Percentiles rank a stretch among this genome's conserved stretches.
Conservation (phyloP, 1,139 yeast species). For the Komagataea norvegica region DNA sequence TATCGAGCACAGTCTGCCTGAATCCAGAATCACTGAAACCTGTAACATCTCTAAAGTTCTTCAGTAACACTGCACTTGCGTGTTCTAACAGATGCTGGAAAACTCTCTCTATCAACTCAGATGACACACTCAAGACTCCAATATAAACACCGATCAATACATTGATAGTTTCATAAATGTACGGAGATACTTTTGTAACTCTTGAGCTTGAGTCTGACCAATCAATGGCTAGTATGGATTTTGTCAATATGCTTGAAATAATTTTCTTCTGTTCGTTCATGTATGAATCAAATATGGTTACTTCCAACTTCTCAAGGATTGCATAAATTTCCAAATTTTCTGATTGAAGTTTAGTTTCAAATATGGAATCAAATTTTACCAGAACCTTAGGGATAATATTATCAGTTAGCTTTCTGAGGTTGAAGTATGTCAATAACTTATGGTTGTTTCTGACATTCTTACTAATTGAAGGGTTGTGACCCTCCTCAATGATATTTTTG, state of each 20-base stretch:
- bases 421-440: constrained; percentile 44
- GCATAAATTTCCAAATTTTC: constrained; percentile 39
- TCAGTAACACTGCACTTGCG: constrained; percentile 39
- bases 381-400: constrained; percentile 44
- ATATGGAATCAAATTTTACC: constrained; percentile 42
- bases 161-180: constrained; percentile 48
- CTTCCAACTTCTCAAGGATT: constrained; percentile 45
- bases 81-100: constrained; percentile 44
- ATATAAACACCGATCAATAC: constrained; percentile 50
- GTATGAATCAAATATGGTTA: constrained; percentile 46
- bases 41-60: constrained; percentile 37
- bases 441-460: constrained; percentile 32
- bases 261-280: constrained; percentile 45
- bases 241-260: constrained; percentile 42
- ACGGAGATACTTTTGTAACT: constrained; percentile 41
- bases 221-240: constrained; percentile 41
- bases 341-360: constrained; percentile 38
- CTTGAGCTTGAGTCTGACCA: constrained; percentile 39
- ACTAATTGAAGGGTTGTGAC: constrained; percentile 21
- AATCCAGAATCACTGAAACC: constrained; percentile 32
- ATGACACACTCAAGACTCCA: constrained; percentile 44
- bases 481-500: constrained; percentile 38
- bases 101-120: constrained; percentile 39
- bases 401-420: constrained; percentile 44
- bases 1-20: constrained; percentile 34